Conservation (phyloP, 2,329 filamentous ascomycete species). For the Microsporum canis region DNA sequence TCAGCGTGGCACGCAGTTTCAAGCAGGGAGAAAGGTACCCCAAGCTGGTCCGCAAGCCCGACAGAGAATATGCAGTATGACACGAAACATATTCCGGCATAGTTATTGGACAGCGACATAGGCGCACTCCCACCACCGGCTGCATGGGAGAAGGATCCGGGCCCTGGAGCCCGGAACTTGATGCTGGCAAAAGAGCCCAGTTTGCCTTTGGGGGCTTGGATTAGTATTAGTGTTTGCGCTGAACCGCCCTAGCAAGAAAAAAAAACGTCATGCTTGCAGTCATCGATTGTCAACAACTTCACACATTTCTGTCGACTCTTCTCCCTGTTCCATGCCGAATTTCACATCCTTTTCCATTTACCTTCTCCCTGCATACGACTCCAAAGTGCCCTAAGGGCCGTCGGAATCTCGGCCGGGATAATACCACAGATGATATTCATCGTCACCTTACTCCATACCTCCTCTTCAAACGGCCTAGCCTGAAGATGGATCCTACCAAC, state of each 20-base stretch:
- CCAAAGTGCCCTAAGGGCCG: background rate
- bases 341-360: background rate
- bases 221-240: background rate
- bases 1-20: background rate
- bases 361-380: background rate
- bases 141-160: background rate
- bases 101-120: background rate
- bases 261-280: background rate
- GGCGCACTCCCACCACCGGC: background rate
- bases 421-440: background rate
- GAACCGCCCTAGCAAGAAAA: background rate
- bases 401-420: background rate
- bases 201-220: background rate
- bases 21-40: background rate
- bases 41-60: background rate
- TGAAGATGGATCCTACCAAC: constrained; percentile 2
- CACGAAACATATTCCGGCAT: background rate
- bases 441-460: background rate
- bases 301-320: background rate
- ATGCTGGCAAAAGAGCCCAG: background rate
- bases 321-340: background rate
- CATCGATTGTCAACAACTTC: background rate
- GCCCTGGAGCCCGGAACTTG: background rate
- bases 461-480: background rate
- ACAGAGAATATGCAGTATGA: background rate